Evolutionary conservation across 352 stramenopile species (phyloP).

Genomic region (Pythium guiyangense): DNA sequence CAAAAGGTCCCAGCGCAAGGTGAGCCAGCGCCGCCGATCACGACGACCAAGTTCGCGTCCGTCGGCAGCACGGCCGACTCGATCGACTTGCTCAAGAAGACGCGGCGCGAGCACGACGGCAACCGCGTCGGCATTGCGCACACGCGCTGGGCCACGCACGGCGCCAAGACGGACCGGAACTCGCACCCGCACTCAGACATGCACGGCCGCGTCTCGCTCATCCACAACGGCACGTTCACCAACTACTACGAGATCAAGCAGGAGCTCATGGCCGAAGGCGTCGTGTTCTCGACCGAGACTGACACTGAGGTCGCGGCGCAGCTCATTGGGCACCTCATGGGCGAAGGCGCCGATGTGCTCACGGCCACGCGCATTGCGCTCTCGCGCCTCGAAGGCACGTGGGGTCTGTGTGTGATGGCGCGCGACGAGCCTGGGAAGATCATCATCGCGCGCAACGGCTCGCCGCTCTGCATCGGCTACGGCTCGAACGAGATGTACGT

Average conservation of each 20-base stretch:
- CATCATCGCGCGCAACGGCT: constrained; percentile 96
- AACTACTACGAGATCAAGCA: constrained; percentile 94
- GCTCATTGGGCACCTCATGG: constrained; percentile 93
- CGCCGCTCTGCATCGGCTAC: constrained; percentile 89
- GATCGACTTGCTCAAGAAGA: constrained; percentile 86
- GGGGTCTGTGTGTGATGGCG: constrained; percentile 93
- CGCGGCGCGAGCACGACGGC: constrained; percentile 63
- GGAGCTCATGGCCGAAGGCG: constrained; percentile 78
- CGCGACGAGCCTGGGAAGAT: constrained; percentile 93
- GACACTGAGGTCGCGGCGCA: constrained; percentile 99
- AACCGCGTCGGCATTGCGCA: constrained; percentile 97
- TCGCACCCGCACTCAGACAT: constrained; percentile 96
- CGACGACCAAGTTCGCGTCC: constrained; percentile 95
- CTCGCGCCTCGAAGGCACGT: constrained; percentile 92
- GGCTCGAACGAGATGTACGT: constrained; percentile 94
- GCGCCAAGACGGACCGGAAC: constrained; percentile 97
- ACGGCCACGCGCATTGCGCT: constrained; percentile 90
- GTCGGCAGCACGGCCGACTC: constrained; percentile 89
- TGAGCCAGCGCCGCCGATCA: constrained; percentile 35
- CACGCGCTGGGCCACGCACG: constrained; percentile 99
- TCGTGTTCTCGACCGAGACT: constrained; percentile 95
- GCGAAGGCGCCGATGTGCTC: constrained; percentile 71
- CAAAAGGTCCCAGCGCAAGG: constrained; percentile 44
- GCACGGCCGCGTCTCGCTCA: constrained; percentile 91
- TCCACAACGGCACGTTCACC: constrained; percentile 99